Evolutionary conservation across 495 filamentous ascomycete genomes (phyloP).

Genomic region (Aspergillus ellipticus): DNA sequence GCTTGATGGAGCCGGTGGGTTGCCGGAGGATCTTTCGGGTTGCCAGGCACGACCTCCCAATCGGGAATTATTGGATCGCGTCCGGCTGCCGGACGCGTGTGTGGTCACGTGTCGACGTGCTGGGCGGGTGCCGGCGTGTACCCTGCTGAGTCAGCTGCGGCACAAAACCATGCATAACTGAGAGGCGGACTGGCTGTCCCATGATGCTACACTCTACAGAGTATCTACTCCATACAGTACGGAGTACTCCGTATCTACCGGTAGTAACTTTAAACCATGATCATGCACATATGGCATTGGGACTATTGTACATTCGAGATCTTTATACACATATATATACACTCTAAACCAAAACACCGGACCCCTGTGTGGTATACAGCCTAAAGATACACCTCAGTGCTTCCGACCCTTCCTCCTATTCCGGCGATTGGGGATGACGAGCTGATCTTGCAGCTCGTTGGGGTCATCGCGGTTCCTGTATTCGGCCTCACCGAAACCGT

Average conservation of each 20-base stretch:
- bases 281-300: background rate
- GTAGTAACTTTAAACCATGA: too few relatives aligned
- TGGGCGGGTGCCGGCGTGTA: too few relatives aligned
- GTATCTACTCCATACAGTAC: too few relatives aligned
- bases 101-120: conserved; percentile 1
- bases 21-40: conserved; percentile 23
- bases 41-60: conserved; percentile 27
- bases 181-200: too few relatives aligned
- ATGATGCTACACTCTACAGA: too few relatives aligned
- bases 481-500: background rate
- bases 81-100: conserved; percentile 17
- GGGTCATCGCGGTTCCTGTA: background rate
- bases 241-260: too few relatives aligned
- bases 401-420: too few relatives aligned
- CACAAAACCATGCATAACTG: too few relatives aligned
- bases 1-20: too few relatives aligned
- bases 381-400: background rate
- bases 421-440: too few relatives aligned
- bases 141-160: conserved; percentile 12
- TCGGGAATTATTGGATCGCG: conserved; percentile 42
- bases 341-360: background rate
- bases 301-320: background rate
- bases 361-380: background rate
- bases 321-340: background rate
- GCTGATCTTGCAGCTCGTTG: too few relatives aligned